Evolutionary conservation across 208 protist species (phyloP).

Genomic region (Trypanosoma rangeli): DNA sequence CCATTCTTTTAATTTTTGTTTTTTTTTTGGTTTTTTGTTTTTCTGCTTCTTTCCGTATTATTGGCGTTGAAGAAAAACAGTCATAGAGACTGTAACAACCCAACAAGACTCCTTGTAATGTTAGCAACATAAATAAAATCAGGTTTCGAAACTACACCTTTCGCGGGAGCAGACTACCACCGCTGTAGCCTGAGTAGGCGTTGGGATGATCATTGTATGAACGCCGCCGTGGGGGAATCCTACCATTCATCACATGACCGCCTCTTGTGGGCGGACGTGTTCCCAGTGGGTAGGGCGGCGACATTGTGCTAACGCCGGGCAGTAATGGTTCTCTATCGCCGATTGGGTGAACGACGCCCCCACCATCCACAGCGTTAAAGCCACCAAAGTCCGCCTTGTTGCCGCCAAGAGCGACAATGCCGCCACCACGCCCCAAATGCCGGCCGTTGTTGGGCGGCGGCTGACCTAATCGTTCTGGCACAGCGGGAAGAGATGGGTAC

Average conservation of each 20-base stretch:
- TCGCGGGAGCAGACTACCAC: conserved; percentile 8
- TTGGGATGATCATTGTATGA: conserved; percentile 7
- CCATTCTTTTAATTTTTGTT: conserved; percentile 1
- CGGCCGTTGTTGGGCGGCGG: conserved; percentile 16
- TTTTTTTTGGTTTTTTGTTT: not conserved
- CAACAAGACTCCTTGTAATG: not conserved
- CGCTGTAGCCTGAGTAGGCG: not conserved
- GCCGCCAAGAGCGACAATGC: not conserved
- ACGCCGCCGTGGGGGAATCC: conserved; percentile 3
- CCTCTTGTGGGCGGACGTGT: conserved; percentile 12
- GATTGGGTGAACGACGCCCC: not conserved
- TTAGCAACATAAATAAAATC: conserved; percentile 3
- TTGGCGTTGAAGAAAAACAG: not conserved
- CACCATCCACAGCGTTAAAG: not conserved
- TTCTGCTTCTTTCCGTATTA: not conserved
- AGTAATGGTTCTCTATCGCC: conserved; percentile 8
- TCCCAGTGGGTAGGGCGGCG: conserved; percentile 7
- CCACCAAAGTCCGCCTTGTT: not conserved
- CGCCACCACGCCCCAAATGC: conserved; percentile 8
- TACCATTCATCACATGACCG: conserved; percentile 7
- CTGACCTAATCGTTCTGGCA: conserved; percentile 12
- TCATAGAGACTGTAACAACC: not conserved
- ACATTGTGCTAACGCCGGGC: not conserved
- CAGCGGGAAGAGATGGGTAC: not conserved
- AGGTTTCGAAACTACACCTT: conserved; percentile 8